A percentile compares a stretch with the other conserved stretches of the same genome.
These are phyloP conservation scores for Escallonia herrerae DNA, from an alignment of 129 eudicot genomes.

Conservation along the genomic window DNA sequence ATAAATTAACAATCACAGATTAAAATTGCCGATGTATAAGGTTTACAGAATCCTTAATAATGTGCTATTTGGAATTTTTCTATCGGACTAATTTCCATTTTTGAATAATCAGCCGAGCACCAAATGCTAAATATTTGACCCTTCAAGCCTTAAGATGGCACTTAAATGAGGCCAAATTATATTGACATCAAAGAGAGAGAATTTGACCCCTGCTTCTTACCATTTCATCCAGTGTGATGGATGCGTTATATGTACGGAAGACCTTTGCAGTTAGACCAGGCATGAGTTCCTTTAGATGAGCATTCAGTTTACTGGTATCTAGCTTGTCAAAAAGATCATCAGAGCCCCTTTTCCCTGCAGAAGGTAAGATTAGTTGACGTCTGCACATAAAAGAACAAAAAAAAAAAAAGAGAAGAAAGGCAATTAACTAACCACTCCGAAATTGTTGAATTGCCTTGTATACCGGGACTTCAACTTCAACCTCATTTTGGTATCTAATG, in stretches of 20 bases:
- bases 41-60: too few relatives aligned
- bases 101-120: too few relatives aligned
- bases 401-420: neutral
- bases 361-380: conserved; percentile 1
- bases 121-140: neutral
- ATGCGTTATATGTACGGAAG: conserved; percentile 97
- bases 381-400: neutral
- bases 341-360: conserved; percentile 56
- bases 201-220: conserved; percentile 33
- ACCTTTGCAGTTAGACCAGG: conserved; percentile 99
- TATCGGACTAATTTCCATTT: too few relatives aligned
- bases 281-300: conserved; percentile 90
- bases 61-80: too few relatives aligned
- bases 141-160: neutral
- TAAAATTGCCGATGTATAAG: too few relatives aligned
- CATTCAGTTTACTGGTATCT: conserved; percentile 87
- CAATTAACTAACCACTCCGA: conserved; percentile 48
- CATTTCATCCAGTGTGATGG: conserved; percentile 87
- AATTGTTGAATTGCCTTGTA: conserved; percentile 88
- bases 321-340: conserved; percentile 86
- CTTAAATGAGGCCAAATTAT: neutral
- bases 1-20: too few relatives aligned
- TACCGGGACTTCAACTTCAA: conserved; percentile 76
- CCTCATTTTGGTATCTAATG: conserved; percentile 77
- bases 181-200: neutral